Conservation (phyloP, 1,284 basidiomycete species). For the Ganoderma resinaceum region DNA sequence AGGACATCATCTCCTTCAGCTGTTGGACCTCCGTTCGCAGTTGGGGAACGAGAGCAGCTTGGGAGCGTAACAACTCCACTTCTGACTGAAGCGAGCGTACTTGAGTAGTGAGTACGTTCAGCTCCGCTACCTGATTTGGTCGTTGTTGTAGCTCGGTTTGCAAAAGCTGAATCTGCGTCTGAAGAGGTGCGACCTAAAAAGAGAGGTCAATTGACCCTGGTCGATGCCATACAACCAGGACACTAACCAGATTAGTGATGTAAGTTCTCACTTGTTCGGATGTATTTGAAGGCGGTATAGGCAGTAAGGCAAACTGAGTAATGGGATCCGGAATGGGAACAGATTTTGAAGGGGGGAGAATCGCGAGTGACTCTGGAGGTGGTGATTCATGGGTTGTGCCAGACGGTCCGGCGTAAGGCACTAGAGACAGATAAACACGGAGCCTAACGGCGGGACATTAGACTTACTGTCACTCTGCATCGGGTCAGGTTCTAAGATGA, state of each 20-base stretch:
- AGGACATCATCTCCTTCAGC: slow-evolving; percentile 29
- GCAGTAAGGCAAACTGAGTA: background rate
- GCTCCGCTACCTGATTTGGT: slow-evolving; percentile 45
- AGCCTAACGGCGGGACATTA: background rate
- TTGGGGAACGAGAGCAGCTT: slow-evolving; percentile 26
- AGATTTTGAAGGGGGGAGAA: background rate
- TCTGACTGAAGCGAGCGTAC: slow-evolving; percentile 30
- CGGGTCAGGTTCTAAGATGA: slow-evolving; percentile 43
- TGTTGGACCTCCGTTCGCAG: slow-evolving; percentile 35
- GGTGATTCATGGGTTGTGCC: slow-evolving; percentile 31
- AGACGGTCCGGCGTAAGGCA: slow-evolving; percentile 39
- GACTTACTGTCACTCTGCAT: slow-evolving; percentile 22
- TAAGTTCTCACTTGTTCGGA: slow-evolving; percentile 23
- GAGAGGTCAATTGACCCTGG: slow-evolving; percentile 12
- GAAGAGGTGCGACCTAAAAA: slow-evolving; percentile 59
- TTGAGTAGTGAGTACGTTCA: slow-evolving; percentile 31
- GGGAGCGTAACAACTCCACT: slow-evolving; percentile 32
- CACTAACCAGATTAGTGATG: slow-evolving; percentile 24
- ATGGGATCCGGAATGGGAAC: slow-evolving; percentile 9
- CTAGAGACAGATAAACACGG: slow-evolving; percentile 14
- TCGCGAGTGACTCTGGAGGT: slow-evolving; percentile 4
- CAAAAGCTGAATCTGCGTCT: slow-evolving; percentile 52
- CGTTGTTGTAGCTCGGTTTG: slow-evolving; percentile 41
- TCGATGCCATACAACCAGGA: background rate
- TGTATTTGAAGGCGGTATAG: slow-evolving; percentile 1